phyloP scores from a whole-genome alignment of 352 stramenopile genomes.

The Phytophthora fragariaefolia region DNA sequence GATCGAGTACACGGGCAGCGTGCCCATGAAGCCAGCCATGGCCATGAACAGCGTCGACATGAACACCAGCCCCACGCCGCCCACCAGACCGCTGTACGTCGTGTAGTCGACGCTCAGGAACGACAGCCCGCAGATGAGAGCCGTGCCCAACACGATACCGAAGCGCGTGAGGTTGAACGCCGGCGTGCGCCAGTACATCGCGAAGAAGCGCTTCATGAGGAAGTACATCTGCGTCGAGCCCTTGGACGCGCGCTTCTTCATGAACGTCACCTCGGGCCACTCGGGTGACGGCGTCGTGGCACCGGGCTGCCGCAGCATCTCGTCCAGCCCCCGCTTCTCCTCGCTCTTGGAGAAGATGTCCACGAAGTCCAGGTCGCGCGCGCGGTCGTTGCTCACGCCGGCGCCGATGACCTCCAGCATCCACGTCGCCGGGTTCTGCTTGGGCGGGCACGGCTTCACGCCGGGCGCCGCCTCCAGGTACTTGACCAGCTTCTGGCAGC shows the following conservation, averaged over 20 bases:
- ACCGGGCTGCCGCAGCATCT: conserved; percentile 20
- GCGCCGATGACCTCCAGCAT: conserved; percentile 12
- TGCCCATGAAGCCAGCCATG: conserved; percentile 67
- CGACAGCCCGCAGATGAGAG: conserved; percentile 23
- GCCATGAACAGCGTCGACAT: conserved; percentile 74
- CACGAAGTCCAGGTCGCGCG: conserved; percentile 39
- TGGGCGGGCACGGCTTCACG: conserved; percentile 40
- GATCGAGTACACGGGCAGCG: conserved; percentile 25
- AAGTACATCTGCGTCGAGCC: conserved; percentile 38
- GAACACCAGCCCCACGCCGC: conserved; percentile 62
- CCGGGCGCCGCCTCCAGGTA: conserved; percentile 39
- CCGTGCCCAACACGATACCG: conserved; percentile 23
- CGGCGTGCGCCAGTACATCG: conserved; percentile 43
- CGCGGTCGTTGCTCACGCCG: conserved; percentile 76
- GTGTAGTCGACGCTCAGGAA: conserved; percentile 30
- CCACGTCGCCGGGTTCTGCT: conserved; percentile 36
- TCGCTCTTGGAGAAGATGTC: conserved; percentile 35
- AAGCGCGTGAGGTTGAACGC: conserved; percentile 63
- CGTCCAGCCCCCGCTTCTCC: conserved; percentile 20
- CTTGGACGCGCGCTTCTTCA: conserved; percentile 32
- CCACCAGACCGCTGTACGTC: conserved; percentile 23
- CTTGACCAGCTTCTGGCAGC: conserved; percentile 37
- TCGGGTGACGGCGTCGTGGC: conserved; percentile 13
- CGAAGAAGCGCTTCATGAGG: conserved; percentile 47
- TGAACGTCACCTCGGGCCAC: conserved; percentile 32